Percentiles rank a stretch among this genome's conserved stretches.
Conservation (phyloP, 2,329 filamentous ascomycete genomes). For the Neofusicoccum ribis region DNA sequence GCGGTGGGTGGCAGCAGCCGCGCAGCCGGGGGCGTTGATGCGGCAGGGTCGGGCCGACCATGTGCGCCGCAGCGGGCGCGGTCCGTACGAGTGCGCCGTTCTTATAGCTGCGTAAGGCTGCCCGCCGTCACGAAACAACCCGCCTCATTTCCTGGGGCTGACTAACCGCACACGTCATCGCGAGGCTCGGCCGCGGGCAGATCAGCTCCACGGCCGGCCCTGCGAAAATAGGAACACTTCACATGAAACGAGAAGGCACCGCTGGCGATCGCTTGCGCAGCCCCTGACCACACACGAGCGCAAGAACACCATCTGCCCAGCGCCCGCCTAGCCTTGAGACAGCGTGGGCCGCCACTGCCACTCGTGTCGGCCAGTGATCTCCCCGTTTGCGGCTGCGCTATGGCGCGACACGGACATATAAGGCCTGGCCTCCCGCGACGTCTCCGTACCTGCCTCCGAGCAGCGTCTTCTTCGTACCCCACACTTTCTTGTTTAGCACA, state of each 20-base stretch:
- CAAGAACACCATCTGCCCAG: background rate
- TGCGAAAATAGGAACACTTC: slow-evolving; percentile 3
- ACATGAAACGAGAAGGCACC: background rate
- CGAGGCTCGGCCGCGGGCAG: background rate
- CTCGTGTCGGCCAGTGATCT: background rate
- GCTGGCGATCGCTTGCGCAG: background rate
- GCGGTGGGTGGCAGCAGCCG: too few species aligned
- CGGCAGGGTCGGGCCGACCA: too few species aligned
- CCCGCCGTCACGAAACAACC: background rate
- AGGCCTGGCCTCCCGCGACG: background rate
- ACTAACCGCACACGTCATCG: background rate
- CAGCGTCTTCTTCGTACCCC: background rate
- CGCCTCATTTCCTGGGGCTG: background rate
- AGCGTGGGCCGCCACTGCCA: background rate
- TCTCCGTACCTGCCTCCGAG: background rate
- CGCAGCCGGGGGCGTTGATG: too few species aligned
- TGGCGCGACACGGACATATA: background rate
- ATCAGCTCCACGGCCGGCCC: background rate
- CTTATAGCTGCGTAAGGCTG: too few species aligned
- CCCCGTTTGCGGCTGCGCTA: background rate
- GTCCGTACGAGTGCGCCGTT: too few species aligned
- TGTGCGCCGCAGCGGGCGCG: too few species aligned
- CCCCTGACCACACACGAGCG: slow-evolving; percentile 7
- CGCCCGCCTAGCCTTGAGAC: slow-evolving; percentile 8
- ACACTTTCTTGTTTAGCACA: background rate